A percentile compares a stretch with the other conserved stretches of the same genome.
Evolutionary conservation across 352 stramenopile species (phyloP).

Genomic region (Phytophthora megakarya): DNA sequence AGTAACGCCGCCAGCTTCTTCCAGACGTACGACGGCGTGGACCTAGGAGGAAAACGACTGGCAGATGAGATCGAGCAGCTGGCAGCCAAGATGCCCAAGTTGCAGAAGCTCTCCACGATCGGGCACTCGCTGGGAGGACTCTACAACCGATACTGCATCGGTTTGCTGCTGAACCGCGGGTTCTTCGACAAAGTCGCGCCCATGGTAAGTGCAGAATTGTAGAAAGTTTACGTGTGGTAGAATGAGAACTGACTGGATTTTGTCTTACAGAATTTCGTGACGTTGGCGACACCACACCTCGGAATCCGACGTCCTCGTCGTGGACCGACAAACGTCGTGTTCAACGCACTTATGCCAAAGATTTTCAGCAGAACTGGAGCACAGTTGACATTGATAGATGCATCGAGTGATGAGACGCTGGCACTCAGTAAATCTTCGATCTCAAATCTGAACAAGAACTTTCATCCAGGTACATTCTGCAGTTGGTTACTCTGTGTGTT

Average conservation of each 20-base stretch:
- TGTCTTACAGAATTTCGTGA: conserved; percentile 75
- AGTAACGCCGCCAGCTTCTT: conserved; percentile 68
- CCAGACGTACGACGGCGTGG: conserved; percentile 81
- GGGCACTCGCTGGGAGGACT: conserved; percentile 82
- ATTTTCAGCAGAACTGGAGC: conserved; percentile 74
- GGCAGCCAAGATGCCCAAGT: conserved; percentile 56
- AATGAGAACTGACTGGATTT: conserved; percentile 9
- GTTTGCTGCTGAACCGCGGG: conserved; percentile 59
- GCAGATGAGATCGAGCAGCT: conserved; percentile 68
- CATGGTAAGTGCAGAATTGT: conserved; percentile 45
- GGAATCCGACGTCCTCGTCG: conserved; percentile 69
- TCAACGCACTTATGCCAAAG: conserved; percentile 68
- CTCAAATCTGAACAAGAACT: conserved; percentile 28
- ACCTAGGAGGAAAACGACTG: conserved; percentile 66
- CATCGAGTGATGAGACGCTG: conserved; percentile 49
- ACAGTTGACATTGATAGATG: conserved; percentile 67
- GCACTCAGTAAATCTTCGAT: conserved; percentile 40
- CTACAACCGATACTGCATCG: conserved; percentile 81
- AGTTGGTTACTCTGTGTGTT: background rate
- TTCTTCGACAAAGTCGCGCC: conserved; percentile 77
- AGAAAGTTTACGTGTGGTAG: background rate
- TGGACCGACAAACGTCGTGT: conserved; percentile 64
- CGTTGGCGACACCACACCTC: conserved; percentile 76
- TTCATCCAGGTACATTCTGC: conserved; percentile 30
- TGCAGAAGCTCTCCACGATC: conserved; percentile 74